Evolutionary conservation across 2,329 filamentous ascomycete genomes (phyloP), one percentile per base, ranked within the genome.

Genomic region (Ilyonectria sp.): DNA sequence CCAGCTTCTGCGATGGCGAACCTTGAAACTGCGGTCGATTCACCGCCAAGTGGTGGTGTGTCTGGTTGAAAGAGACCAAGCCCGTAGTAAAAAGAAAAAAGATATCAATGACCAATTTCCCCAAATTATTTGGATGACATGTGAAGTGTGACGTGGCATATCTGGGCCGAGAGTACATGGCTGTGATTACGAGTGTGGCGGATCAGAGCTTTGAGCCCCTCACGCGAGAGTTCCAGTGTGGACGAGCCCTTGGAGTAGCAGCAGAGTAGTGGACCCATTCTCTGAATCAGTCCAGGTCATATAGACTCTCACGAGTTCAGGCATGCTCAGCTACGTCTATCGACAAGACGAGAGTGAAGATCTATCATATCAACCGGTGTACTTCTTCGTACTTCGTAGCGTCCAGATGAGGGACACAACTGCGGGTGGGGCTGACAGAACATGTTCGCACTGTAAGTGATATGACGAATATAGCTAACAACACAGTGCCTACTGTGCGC

Each of bases 1-100:
- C 58, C 58, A 63, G 57, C 74, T 75, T 74, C 71, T 67, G 54
- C 68, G 68, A 74, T 67, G 69, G 71, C 61, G 67, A 72, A 71
- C 67, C 70, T 73, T 69, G 65, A 70, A 65, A 69, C 70, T 76
- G 60, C 69, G 73, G 73, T 56, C 31, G 67, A 70, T 72, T 71
- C 68, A 68, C 68, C 60, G 67, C 73, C 74, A 76, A 76, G 74
- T 76, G 74, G 74, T 59, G 59, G 73, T 73, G 71, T 54, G 63
- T 71, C 66, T 67, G 68, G 69, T 73, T 70, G 60, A 70, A 37
- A 65, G 55, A 60, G 67, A 61, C 71, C 74, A 67, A 59, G 60
- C 37, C 69, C 71, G 73, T 76, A 76, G 74, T 69, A 33, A 68
- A 70, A 60, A 65, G 73, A 73, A 76, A 55, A 60, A 67, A 60